Evolutionary conservation across 257 asterid species (phyloP), one percentile per base, ranked within the genome.

Genomic region (Gardenia jasminoides): DNA sequence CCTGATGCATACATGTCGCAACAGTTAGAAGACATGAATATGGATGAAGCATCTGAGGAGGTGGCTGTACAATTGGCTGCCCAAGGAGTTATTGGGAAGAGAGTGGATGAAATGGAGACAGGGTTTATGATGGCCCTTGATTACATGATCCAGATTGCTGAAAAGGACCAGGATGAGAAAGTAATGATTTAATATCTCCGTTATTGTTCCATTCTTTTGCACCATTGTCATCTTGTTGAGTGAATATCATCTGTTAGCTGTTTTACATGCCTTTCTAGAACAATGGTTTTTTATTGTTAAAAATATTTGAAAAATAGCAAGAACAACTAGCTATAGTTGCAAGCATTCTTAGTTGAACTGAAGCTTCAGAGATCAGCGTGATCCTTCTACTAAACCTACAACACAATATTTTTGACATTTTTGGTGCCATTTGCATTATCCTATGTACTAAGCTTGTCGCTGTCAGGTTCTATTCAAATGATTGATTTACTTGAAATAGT

Each of bases 1-100:
- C 44, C 69, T 78, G 68, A 54, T 75, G 33, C 64, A 73, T 80
- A 15, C 80, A 66, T 86, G 80, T 67, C 74, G 41, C 81, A 66
- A 71, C 84, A 93, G 98, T 86, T 93, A 88, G 97, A 91, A 86
- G 99, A 95, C 82, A 90, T 92, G 99, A 89, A 91, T 86, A 93
- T 93, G 94, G 98, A 92, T 79, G 97, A 93, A 80, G 92, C 97
- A 75, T 88, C 92, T 20, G 98, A 93, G 88, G 94, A 93, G 79
- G 92, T 93, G 72, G 98, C 98, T 9, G 92, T 95, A 50, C 91
- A 93, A 72, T 85, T 95, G 86, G 96, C 94, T 81, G 99, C 98
- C 56, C 98, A 95, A 71, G 98, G 99, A 91, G 99, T 93, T 80
- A 93, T 95, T 81, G 99, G 99, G 83, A 93, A 93, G 91, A 89